Evolutionary conservation across 306 rosid genomes (phyloP), one percentile per base, ranked within the genome.

Genomic region (Fragaria iinumae): DNA sequence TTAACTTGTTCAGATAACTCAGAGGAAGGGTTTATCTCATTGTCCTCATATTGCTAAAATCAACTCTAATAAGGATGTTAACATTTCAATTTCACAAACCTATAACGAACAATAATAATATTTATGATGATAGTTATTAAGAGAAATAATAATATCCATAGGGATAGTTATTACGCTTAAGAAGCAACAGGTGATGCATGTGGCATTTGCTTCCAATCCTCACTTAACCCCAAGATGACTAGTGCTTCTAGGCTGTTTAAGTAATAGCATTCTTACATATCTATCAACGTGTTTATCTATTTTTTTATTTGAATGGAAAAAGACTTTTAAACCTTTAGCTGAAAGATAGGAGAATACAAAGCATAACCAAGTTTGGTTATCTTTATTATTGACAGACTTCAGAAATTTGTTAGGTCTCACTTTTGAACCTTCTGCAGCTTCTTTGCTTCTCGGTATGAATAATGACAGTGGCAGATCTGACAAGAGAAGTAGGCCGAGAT

Each of bases 391-490:
- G 57, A 55, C 29, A 21, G 4, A 21, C 47, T 55, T n/a, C 38
- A 38, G 50, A 56, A 67, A 55, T 73, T 44, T 67, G 57, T 75
- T 71, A 70, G 60, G 79, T 85, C 86, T 82, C 76, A 76, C 83
- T 75, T 60, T 79, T 79, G 72, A 67, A 76, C 80, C 74, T 80
- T 81, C 14, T 60, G 88, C 93, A 96, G 99, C 98, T 84, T 87
- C 98, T 87, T 83, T 92, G 86, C 89, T 87, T 82, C 96, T 85
- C 76, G 97, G 97, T 50, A 87, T 86, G 86, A 87, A 86, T 55
- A 56, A 56, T 76, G 96, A 91, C 77, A 95, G 75, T 69, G 76
- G 60, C 78, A 62, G 90, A 87, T 79, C 95, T 72, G 97, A 92
- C 74, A 87, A 87, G 83, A 73, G 83, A 75, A 88, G 80, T 76